Evolutionary conservation across 2,329 filamentous ascomycete genomes (phyloP), one percentile per base, ranked within the genome.

Genomic region (Alternaria ventricosa): DNA sequence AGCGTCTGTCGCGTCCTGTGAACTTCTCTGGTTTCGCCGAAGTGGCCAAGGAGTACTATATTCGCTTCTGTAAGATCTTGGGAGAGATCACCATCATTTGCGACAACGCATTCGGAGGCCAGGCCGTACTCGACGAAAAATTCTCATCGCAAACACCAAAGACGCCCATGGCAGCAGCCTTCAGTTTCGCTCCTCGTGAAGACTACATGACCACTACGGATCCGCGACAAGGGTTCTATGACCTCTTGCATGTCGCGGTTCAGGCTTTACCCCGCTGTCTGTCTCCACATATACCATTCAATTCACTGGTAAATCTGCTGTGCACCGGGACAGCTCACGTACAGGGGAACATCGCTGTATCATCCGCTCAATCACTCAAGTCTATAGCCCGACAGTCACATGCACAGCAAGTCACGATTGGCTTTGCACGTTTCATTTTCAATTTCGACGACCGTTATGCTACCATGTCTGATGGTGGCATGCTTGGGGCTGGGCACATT

Each of bases 281-380:
- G 22, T 96, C 95, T 2, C 88, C 91, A 44, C 92, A 96, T 64
- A 96, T 97, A 59, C 93, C 94, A 0, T 95, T 98, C 80, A 97
- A 96, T 75, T 92, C 94, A 1, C 84, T 99, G 30, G 94, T 99
- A 80, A 98, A 97, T 76, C 85, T 99, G 1, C 84, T 99, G 5
- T 99, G 96, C 76, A 99, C 96, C 3, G 96, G 95, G 11, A 99
- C 96, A 1, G 96, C 96, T 12, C 96, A 99, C 80, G 92, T 98
- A 18, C 94, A 98, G 75, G 88, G 88, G 36, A 94, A 96, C 61
- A 97, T 99, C 77, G 96, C 96, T 1, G 88, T 89, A 46, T 97
- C 96, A 1, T 98, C 96, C 1, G 92, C 94, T 4, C 92, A 94
- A 70, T 97, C 96, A 1, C 82, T 99, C 15, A 98, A 97, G 78